A percentile compares a stretch with the other conserved stretches of the same genome.
phyloP scores from a whole-genome alignment of 2,329 filamentous ascomycete genomes.

The Trichoderma semiorbis region DNA sequence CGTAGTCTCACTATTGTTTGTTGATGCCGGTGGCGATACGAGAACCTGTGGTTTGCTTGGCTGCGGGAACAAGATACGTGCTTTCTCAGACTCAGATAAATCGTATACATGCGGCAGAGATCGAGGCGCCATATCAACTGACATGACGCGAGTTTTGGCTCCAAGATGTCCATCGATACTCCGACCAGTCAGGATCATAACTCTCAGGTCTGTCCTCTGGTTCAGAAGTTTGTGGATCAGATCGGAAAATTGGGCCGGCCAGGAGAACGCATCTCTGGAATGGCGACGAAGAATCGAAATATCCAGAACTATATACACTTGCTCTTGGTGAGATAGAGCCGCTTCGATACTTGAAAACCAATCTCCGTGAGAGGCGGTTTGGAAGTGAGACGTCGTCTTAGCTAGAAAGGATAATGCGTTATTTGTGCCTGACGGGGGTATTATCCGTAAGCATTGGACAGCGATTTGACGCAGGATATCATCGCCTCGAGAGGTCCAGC shows the following conservation, averaged over 20 bases:
- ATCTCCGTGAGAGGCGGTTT: neutral
- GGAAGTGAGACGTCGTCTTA: neutral
- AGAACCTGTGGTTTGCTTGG: neutral
- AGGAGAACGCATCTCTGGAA: neutral
- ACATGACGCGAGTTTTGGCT: neutral
- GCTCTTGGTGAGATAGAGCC: neutral
- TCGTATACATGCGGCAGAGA: neutral
- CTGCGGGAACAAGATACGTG: neutral
- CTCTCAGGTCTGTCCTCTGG: neutral
- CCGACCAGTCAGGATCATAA: neutral
- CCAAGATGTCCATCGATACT: neutral
- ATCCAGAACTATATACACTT: neutral
- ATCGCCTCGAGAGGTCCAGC: neutral
- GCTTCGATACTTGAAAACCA: neutral
- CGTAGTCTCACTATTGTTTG: neutral
- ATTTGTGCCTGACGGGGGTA: neutral
- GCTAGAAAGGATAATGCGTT: no score
- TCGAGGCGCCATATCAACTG: neutral
- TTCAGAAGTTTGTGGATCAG: neutral
- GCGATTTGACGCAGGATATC: neutral
- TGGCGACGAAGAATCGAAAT: neutral
- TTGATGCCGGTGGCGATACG: neutral
- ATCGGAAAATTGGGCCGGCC: neutral
- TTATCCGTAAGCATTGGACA: neutral
- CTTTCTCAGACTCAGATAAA: neutral